Evolutionary conservation across 225 moss, liverwort and hornwort genomes (phyloP).

Genomic region (Bryoerythrophyllum caledonicum): DNA sequence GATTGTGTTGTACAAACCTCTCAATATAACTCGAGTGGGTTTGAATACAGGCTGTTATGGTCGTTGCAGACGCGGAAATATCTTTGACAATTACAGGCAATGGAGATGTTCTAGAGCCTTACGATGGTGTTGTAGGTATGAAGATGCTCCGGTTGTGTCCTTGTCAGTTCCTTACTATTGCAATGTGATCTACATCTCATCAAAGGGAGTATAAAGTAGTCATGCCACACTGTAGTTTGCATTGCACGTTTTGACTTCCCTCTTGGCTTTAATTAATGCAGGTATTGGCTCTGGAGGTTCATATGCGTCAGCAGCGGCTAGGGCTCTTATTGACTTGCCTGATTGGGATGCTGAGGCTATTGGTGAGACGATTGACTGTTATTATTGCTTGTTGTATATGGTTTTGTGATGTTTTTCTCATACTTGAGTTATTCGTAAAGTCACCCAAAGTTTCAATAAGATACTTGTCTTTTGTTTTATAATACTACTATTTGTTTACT

Average conservation of each 20-base stretch:
- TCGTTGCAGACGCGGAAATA: constrained; percentile 86
- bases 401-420: background rate
- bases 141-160: constrained; percentile 12
- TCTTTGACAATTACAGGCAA: constrained; percentile 83
- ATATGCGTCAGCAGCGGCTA: constrained; percentile 91
- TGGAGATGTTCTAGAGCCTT: constrained; percentile 92
- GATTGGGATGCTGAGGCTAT: constrained; percentile 82
- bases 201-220: background rate
- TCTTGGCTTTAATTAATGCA: constrained; percentile 26
- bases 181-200: constrained; percentile 9
- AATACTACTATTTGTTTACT: no score
- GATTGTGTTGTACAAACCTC: background rate
- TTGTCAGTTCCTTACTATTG: constrained; percentile 7
- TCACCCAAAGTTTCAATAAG: no score
- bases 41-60: constrained; percentile 80
- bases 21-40: constrained; percentile 11
- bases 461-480: no score
- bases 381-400: constrained; percentile 5
- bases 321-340: constrained; percentile 85
- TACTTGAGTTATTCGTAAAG: no score
- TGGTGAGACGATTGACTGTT: constrained; percentile 38
- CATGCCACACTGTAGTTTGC: constrained; percentile 2
- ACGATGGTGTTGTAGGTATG: constrained; percentile 81
- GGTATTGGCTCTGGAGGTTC: constrained; percentile 93
- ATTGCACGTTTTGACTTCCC: background rate